These are phyloP conservation scores for Aspergillus sergii DNA, from an alignment of 2,329 filamentous ascomycete genomes.

Conservation along the genomic window DNA sequence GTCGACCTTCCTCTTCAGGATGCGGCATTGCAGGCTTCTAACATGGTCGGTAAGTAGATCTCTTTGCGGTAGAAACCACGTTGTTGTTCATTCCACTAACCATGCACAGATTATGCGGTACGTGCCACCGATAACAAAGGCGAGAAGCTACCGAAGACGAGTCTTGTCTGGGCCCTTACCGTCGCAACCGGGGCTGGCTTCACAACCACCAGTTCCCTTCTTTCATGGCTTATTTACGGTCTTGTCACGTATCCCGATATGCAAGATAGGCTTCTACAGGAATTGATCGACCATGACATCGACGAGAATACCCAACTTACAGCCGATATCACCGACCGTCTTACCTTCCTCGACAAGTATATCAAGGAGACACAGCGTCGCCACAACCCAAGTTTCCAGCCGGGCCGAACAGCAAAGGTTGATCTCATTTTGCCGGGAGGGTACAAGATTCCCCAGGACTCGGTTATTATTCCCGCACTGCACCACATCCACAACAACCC, in stretches of 20 bases:
- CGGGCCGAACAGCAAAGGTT: slow-evolving; percentile 57
- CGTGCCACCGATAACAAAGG: slow-evolving; percentile 58
- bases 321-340: slow-evolving; percentile 49
- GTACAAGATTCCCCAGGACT: slow-evolving; percentile 56
- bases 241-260: slow-evolving; percentile 56
- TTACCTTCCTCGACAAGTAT: slow-evolving; percentile 46
- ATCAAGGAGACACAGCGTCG: slow-evolving; percentile 63
- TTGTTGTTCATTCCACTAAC: background rate
- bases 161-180: slow-evolving; percentile 46
- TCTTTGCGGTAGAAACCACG: background rate
- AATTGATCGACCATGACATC: slow-evolving; percentile 55
- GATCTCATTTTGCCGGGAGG: slow-evolving; percentile 64
- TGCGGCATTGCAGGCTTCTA: slow-evolving; percentile 45
- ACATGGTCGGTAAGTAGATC: slow-evolving; percentile 39
- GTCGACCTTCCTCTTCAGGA: slow-evolving; percentile 40
- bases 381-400: slow-evolving; percentile 64
- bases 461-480: slow-evolving; percentile 56
- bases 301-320: slow-evolving; percentile 47
- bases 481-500: slow-evolving; percentile 54
- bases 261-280: slow-evolving; percentile 60
- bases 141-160: slow-evolving; percentile 52
- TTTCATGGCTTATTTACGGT: slow-evolving; percentile 61
- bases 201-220: slow-evolving; percentile 59
- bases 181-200: slow-evolving; percentile 61
- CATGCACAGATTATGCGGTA: slow-evolving; percentile 29